These are phyloP conservation scores for Taphrina communis DNA, from an alignment of 1,139 yeast species.

Conservation along the genomic window DNA sequence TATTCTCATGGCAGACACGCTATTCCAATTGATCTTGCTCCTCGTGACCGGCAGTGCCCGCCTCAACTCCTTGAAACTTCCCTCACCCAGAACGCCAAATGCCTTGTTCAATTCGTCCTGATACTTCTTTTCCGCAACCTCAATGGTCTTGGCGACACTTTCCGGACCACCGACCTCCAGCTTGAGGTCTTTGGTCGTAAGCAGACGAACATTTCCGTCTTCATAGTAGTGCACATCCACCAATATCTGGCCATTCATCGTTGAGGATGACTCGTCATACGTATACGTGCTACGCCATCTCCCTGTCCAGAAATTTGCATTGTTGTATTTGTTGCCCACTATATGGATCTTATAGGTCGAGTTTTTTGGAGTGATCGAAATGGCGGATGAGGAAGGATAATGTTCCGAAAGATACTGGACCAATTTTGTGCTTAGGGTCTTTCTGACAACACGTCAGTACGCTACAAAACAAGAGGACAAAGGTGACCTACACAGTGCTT, in stretches of 20 bases:
- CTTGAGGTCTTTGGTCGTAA: conserved; percentile 55
- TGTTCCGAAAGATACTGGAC: conserved; percentile 55
- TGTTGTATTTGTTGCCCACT: conserved; percentile 75
- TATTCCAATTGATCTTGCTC: conserved; percentile 93
- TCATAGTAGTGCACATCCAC: conserved; percentile 91
- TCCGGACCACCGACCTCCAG: conserved; percentile 48
- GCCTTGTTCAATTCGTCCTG: conserved; percentile 67
- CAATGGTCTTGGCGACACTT: conserved; percentile 60
- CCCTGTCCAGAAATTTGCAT: conserved; percentile 84
- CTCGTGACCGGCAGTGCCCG: conserved; percentile 91
- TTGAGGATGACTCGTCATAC: conserved; percentile 52
- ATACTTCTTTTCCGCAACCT: conserved; percentile 63
- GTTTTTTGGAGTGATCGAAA: conserved; percentile 59
- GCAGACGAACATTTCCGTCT: conserved; percentile 90
- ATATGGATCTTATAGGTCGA: conserved; percentile 61
- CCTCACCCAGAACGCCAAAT: conserved; percentile 76
- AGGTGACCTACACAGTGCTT: neutral
- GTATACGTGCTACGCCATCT: conserved; percentile 78
- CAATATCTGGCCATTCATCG: conserved; percentile 61
- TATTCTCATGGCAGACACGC: conserved; percentile 82
- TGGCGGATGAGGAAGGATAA: conserved; percentile 57
- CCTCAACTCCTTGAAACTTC: conserved; percentile 79
- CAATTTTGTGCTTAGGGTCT: conserved; percentile 41
- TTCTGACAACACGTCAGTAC: neutral
- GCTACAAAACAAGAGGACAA: too few relatives aligned